Evolutionary conservation across 2,329 filamentous ascomycete species (phyloP), one percentile per base, ranked within the genome.

Genomic region (Curvularia sp.): DNA sequence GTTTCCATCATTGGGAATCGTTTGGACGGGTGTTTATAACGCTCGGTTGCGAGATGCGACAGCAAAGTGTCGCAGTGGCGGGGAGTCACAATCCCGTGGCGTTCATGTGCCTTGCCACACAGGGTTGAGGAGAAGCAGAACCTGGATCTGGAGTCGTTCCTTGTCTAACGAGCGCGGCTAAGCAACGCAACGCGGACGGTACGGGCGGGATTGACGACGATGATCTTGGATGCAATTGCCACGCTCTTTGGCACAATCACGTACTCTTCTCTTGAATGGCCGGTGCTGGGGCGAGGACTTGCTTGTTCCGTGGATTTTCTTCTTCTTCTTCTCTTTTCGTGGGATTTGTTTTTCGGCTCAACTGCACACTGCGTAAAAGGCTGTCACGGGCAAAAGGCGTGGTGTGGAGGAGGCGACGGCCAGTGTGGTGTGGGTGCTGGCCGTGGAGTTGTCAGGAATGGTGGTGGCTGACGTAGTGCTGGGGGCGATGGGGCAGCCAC

Each of bases 1-100:
- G 75, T 68, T 65, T 81, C 80, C 80, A 82, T 82, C 53, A 46
- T 53, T 58, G 65, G 58, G 39, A 18, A 24, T 52, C 20, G 35
- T 31, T 47, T 24, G 46, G 47, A 49, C 42, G 57, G 60, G 49
- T 51, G 42, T 51, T 44, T 38, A 31, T 53, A 22, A 33, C n/a
- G 52, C 53, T 55, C 41, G 43, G 57, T 47, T 42, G 47, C 60
- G 59, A 62, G 47, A 51, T 49, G 56, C 46, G 51, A 52, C 43
- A 49, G 60, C 58, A 56, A 65, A 61, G 48, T 57, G 57, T 61
- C 66, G 69, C 58, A 59, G 57, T 55, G 61, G 61, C 59, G 61
- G 65, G 64, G 58, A 30, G 60, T 64, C 35, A 68, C 63, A 59
- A 61, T 38, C 49, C 52, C 42, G 55, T 43, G 50, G 53, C 55